Base-by-base conservation (phyloP, 768 basidiomycete genomes). In the Podaxis sp. region DNA sequence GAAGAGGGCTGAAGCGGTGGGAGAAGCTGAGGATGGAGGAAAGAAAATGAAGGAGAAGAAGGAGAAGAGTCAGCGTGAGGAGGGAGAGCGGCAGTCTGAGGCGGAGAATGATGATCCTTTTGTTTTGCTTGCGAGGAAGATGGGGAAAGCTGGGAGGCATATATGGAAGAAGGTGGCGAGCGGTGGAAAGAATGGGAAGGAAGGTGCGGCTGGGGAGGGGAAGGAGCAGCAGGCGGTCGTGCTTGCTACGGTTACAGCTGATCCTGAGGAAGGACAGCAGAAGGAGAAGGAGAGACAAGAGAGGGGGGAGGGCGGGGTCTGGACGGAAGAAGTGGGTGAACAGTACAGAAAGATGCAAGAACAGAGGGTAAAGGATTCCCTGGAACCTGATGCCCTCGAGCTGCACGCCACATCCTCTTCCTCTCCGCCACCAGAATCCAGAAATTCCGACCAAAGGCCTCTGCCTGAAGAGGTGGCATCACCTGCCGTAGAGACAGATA, bases 91-190 rank as follows among this genome's bases (percentile, higher is more conserved):
- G 19, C 42, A 17, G 51, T 19, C 33, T 19, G 62, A 64, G 59
- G 66, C 52, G 11, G 73, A 74, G 40, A 71, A 69, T 2, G 74
- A 84, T 63, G 84, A 85, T 70, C 80, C 84, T 19, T 70, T 87
- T 48, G 26, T 81, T 60, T 68, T 73, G 19, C 68, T 88, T 48
- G 85, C 85, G 61, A 82, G 72, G 73, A 72, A 84, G 63, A 71
- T 87, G 61, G 86, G 82, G 70, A 82, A 71, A 38, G 79, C 82
- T 17, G 77, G 85, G 69, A 79, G 74, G 69, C 75, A 74, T 44
- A 66, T 86, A 30, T 87, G 84, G 85, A 79, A 72, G 68, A 81
- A 76, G 69, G 73, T 86, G 38, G 68, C 59, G 15, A 68, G 67
- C 7, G 59, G 52, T 17, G 65, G 65, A 33, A 67, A 68, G 56